Evolutionary conservation across 257 asterid species (phyloP).

Genomic region (Rhazya stricta): DNA sequence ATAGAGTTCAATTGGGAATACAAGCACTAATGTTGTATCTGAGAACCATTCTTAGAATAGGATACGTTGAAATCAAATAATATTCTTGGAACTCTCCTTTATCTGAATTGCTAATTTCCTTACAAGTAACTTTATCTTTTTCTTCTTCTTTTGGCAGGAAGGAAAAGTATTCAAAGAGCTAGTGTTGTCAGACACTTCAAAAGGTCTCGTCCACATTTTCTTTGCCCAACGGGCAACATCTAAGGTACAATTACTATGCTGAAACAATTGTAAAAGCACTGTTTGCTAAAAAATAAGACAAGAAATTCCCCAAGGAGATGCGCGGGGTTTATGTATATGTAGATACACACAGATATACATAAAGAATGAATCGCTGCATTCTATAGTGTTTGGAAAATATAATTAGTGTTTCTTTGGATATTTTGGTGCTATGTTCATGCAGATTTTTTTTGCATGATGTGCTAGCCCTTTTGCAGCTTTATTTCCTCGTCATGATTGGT

Average conservation of each 20-base stretch:
- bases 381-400: not conserved
- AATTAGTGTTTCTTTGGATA: not conserved
- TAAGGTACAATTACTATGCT: conserved; percentile 48
- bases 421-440: not conserved
- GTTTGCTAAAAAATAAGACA: not conserved
- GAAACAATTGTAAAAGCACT: not conserved
- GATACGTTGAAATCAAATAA: not conserved
- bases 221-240: conserved; percentile 79
- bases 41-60: not conserved
- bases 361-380: not conserved
- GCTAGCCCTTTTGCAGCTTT: not conserved
- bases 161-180: conserved; percentile 53
- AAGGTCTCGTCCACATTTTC: conserved; percentile 87
- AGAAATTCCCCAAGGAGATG: not conserved
- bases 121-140: not conserved
- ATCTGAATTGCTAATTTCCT: not conserved
- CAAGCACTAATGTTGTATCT: not conserved
- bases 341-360: not conserved
- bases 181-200: conserved; percentile 59
- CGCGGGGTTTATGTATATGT: not conserved
- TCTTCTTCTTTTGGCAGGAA: conserved; percentile 50
- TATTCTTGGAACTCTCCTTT: not conserved
- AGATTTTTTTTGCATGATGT: not conserved
- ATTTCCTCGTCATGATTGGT: not conserved
- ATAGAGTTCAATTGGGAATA: not conserved